Base-by-base conservation (phyloP, 495 filamentous ascomycete species). In the Staphylotrichum longicolle region DNA sequence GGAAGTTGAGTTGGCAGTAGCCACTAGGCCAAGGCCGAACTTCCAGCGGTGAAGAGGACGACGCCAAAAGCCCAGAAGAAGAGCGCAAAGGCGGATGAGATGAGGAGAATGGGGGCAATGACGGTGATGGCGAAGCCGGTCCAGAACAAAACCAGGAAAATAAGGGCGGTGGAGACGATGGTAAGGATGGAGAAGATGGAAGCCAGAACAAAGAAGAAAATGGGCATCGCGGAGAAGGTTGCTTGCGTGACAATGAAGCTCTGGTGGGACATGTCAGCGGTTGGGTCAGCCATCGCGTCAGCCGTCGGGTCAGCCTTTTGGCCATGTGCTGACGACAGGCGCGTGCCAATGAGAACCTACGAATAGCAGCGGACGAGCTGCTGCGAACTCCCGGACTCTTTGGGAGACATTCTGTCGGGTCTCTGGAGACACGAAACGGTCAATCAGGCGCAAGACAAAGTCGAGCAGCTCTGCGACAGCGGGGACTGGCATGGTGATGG, bases 1-100 rank as follows among this genome's bases (percentile, higher is more conserved):
- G 20, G 20, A 27, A 27, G 20, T 27, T 27, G 20, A 27, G 20
- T 27, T 27, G 20, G 20, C 20, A 27, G 20, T 1, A 1, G 20
- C 20, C 20, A 27, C 20, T 27, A 27, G 20, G 59, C 4, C 69
- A 76, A 79, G 39, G 79, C 70, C 77, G 78, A 83, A 61, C 81
- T 83, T 39, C 81, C 70, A 46, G 82, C 72, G 63, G 84, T 71
- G 62, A 83, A 89, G 35, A 75, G 77, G 54, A 74, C 81, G 27
- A 86, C 74, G 9, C 75, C 85, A 82, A 85, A 88, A 3, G 83
- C 72, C 85, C 87, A 91, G 57, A 87, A 62, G 54, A 83, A 79
- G 2, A 82, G 71, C 9, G 80, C 86, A 33, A 81, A 66, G 57
- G 76, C 70, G 15, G 77, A 80, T 5, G 84, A 88, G 35, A 86